Percentiles rank a stretch among this genome's conserved stretches.
phyloP scores from a whole-genome alignment of 2,329 filamentous ascomycete species.

The Penicillium sp. region DNA sequence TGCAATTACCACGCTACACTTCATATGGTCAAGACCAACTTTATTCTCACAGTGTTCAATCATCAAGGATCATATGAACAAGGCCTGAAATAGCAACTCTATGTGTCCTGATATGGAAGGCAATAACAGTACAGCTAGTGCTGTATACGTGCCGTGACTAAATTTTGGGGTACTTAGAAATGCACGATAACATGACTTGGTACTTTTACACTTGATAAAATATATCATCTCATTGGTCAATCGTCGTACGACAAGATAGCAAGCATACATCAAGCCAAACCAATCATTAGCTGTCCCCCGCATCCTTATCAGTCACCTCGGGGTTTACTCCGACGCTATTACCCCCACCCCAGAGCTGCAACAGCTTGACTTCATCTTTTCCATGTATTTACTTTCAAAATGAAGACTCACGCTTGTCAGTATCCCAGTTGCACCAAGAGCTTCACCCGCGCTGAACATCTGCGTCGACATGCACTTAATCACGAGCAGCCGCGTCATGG shows the following conservation, averaged over 20 bases:
- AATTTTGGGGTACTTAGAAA: background rate
- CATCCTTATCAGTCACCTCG: constrained; percentile 20
- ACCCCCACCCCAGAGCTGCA: background rate
- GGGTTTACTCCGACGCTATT: constrained; percentile 9
- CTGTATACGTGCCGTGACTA: no score
- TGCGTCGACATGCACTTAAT: constrained; percentile 60
- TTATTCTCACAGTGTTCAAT: no score
- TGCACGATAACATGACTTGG: background rate
- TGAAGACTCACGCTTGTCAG: constrained; percentile 16
- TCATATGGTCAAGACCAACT: no score
- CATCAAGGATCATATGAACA: no score
- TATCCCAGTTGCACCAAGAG: constrained; percentile 26
- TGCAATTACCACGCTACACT: no score
- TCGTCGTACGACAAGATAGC: background rate
- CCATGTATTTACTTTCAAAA: background rate
- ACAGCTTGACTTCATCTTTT: background rate
- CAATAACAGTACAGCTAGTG: no score
- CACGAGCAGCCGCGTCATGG: constrained; percentile 53
- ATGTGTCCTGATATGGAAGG: no score
- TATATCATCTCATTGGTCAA: background rate
- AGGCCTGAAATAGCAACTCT: no score
- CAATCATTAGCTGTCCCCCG: constrained; percentile 3
- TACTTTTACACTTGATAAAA: no score
- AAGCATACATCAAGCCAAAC: background rate
- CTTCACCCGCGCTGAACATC: constrained; percentile 60